Evolutionary conservation across 257 asterid species (phyloP).

Genomic region (Solanum pinnatisectum): DNA sequence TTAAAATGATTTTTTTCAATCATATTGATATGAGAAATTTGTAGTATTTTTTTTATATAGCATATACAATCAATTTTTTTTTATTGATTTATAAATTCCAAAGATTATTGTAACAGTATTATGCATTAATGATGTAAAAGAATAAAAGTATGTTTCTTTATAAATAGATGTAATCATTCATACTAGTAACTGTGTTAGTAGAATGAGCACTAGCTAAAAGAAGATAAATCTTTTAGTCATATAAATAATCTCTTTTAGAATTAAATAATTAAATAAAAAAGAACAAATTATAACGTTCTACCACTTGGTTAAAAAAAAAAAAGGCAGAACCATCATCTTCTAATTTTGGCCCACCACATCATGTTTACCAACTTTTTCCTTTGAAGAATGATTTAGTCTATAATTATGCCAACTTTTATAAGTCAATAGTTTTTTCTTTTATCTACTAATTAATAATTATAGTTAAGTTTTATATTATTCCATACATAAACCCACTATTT

Average conservation of each 20-base stretch:
- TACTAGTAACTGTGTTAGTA: background rate
- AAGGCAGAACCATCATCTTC: conserved; percentile 20
- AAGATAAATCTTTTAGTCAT: background rate
- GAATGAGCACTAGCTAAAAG: background rate
- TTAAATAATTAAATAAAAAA: conserved; percentile 1
- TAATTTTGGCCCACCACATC: background rate
- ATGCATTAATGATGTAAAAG: background rate
- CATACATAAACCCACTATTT: background rate
- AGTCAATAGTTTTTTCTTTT: background rate
- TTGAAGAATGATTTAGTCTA: background rate
- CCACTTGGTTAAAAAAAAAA: conserved; percentile 5
- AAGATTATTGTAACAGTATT: background rate
- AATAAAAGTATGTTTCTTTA: background rate
- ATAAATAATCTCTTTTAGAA: background rate
- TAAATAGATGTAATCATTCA: background rate
- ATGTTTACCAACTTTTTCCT: background rate
- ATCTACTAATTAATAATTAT: background rate
- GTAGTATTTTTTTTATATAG: too few species aligned
- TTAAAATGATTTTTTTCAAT: too few species aligned
- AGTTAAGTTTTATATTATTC: background rate
- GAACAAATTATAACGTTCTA: conserved; percentile 44
- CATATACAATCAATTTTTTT: too few species aligned
- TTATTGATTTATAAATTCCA: background rate
- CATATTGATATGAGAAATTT: too few species aligned
- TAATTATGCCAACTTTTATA: background rate